These are phyloP conservation scores for Houttuynia cordata DNA, from an alignment of 164 flowering plant species.

Conservation along the genomic window DNA sequence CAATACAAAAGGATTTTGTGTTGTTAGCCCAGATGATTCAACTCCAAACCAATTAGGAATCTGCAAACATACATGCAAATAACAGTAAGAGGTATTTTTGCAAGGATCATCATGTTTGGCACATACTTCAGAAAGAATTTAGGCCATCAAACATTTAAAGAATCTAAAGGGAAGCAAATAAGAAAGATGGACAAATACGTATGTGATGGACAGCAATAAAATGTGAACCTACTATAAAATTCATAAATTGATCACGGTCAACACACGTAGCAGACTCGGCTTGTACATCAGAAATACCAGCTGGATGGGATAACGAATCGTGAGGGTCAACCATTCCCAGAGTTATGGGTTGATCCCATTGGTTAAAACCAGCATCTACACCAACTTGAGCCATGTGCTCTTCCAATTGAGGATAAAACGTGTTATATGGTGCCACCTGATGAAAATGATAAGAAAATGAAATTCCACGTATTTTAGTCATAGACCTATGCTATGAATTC, in stretches of 20 bases:
- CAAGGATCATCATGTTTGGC: neutral
- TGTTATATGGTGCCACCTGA: slow-evolving; percentile 96
- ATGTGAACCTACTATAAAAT: slow-evolving; percentile 52
- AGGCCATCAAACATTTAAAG: neutral
- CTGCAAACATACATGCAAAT: slow-evolving; percentile 23
- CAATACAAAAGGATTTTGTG: slow-evolving; percentile 72
- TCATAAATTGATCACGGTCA: slow-evolving; percentile 81
- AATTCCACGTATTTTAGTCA: neutral
- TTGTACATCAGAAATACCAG: slow-evolving; percentile 89
- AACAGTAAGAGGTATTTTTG: neutral
- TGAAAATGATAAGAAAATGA: neutral
- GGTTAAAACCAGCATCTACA: slow-evolving; percentile 51
- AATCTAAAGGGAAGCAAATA: neutral
- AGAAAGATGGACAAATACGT: neutral
- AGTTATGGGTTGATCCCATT: slow-evolving; percentile 79
- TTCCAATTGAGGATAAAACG: slow-evolving; percentile 79
- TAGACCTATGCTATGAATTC: too few relatives aligned
- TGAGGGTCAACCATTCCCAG: slow-evolving; percentile 93
- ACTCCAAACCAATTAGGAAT: slow-evolving; percentile 77
- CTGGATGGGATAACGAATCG: slow-evolving; percentile 97
- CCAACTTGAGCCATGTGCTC: slow-evolving; percentile 87
- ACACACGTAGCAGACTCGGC: slow-evolving; percentile 73
- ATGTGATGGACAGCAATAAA: neutral
- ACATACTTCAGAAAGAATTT: neutral
- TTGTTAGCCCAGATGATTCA: slow-evolving; percentile 48